These are phyloP conservation scores for Aspergillus flavus DNA, from an alignment of 2,329 filamentous ascomycete species.

Conservation along the genomic window DNA sequence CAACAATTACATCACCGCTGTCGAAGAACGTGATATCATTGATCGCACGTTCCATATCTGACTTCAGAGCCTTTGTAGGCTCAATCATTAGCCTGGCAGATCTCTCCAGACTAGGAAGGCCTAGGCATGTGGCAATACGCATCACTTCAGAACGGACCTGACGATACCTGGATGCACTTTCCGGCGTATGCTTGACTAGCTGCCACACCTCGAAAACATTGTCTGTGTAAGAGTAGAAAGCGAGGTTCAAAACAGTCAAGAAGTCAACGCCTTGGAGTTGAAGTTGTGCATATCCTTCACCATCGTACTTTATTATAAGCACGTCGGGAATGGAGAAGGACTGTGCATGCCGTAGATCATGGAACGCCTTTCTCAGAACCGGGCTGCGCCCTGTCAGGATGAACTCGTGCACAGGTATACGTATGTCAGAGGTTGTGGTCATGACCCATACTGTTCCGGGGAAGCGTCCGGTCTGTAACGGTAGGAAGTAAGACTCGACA, in stretches of 20 bases:
- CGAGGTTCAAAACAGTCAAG: constrained; percentile 75
- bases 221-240: constrained; percentile 81
- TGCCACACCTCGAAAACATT: constrained; percentile 84
- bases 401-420: constrained; percentile 81
- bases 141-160: constrained; percentile 84
- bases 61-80: constrained; percentile 64
- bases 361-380: constrained; percentile 64
- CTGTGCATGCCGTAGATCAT: constrained; percentile 58
- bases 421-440: constrained; percentile 67
- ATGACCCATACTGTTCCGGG: constrained; percentile 44
- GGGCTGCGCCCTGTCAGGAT: constrained; percentile 74
- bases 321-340: constrained; percentile 62
- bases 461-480: constrained; percentile 26
- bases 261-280: constrained; percentile 73
- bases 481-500: constrained; percentile 45
- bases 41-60: constrained; percentile 72
- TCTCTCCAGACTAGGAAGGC: constrained; percentile 71
- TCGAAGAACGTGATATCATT: constrained; percentile 72
- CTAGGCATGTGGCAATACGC: constrained; percentile 73
- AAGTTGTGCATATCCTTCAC: constrained; percentile 58
- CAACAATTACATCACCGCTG: constrained; percentile 76
- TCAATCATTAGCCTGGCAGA: constrained; percentile 74
- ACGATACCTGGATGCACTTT: constrained; percentile 72
- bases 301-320: constrained; percentile 58
- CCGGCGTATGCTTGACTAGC: constrained; percentile 66